Evolutionary conservation across 2,329 filamentous ascomycete genomes (phyloP).

Genomic region (Fusarium incarnatum): DNA sequence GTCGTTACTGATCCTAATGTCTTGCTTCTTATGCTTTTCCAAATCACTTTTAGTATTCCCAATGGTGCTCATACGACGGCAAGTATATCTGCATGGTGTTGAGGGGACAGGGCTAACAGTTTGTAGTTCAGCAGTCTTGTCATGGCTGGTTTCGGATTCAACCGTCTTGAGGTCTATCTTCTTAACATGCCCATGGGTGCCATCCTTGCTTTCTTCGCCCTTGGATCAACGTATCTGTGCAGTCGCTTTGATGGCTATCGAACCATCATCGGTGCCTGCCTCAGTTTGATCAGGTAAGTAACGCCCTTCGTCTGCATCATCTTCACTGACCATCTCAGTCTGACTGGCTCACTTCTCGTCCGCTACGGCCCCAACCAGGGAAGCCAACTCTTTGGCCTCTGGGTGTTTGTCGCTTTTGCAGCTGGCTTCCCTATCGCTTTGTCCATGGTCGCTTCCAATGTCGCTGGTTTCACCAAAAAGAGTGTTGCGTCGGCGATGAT

Average conservation of each 20-base stretch:
- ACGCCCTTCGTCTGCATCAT: fast-evolving
- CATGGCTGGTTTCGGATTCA: conserved; percentile 42
- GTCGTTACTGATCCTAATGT: conserved; percentile 38
- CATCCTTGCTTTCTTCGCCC: conserved; percentile 31
- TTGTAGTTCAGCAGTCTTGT: conserved; percentile 41
- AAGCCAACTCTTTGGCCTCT: conserved; percentile 26
- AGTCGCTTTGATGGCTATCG: conserved; percentile 36
- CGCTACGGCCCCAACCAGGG: conserved; percentile 35
- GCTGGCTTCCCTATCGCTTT: conserved; percentile 37
- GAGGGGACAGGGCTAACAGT: not conserved
- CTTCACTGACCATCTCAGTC: not conserved
- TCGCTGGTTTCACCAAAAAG: conserved; percentile 43
- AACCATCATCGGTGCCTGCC: conserved; percentile 31
- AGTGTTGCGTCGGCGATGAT: conserved; percentile 41
- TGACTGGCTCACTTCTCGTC: conserved; percentile 37
- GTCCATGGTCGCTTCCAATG: conserved; percentile 40
- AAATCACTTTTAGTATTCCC: conserved; percentile 37
- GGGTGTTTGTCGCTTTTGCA: conserved; percentile 39
- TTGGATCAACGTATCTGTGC: conserved; percentile 34
- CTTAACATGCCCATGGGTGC: conserved; percentile 43
- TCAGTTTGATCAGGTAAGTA: conserved; percentile 37
- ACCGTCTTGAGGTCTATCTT: conserved; percentile 34
- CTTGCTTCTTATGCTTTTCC: conserved; percentile 36
- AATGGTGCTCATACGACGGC: conserved; percentile 41
- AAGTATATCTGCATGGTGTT: fast-evolving